phyloP scores from a whole-genome alignment of 2,329 filamentous ascomycete species.

The Claviceps africana region DNA sequence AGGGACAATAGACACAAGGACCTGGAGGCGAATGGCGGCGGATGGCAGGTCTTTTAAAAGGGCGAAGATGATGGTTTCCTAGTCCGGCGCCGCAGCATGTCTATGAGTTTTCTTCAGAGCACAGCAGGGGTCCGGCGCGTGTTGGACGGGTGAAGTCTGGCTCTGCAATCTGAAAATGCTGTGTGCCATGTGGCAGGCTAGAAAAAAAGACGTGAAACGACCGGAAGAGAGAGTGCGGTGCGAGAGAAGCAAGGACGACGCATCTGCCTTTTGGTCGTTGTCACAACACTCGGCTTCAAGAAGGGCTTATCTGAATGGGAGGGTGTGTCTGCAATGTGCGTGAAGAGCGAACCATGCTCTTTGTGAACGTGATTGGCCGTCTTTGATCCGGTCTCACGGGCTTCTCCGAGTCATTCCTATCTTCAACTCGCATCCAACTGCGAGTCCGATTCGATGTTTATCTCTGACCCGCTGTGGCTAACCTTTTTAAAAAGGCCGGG shows the following conservation, averaged over 20 bases:
- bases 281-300: background rate
- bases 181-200: background rate
- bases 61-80: background rate
- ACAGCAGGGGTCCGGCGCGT: background rate
- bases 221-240: background rate
- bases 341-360: background rate
- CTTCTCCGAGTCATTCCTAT: background rate
- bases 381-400: background rate
- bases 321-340: background rate
- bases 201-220: background rate
- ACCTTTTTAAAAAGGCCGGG: no score
- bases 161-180: background rate
- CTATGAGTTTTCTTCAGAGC: background rate
- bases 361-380: background rate
- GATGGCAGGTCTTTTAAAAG: background rate
- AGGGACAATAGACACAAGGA: background rate
- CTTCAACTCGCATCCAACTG: background rate
- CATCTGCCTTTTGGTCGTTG: background rate
- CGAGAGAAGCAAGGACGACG: background rate
- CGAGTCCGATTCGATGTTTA: background rate
- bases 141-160: slow-evolving; percentile 1
- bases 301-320: background rate
- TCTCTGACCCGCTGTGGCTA: background rate
- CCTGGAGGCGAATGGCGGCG: background rate
- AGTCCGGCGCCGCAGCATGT: background rate